Base-by-base conservation (phyloP, 225 moss, liverwort and hornwort species). In the Lunularia cruciata region DNA sequence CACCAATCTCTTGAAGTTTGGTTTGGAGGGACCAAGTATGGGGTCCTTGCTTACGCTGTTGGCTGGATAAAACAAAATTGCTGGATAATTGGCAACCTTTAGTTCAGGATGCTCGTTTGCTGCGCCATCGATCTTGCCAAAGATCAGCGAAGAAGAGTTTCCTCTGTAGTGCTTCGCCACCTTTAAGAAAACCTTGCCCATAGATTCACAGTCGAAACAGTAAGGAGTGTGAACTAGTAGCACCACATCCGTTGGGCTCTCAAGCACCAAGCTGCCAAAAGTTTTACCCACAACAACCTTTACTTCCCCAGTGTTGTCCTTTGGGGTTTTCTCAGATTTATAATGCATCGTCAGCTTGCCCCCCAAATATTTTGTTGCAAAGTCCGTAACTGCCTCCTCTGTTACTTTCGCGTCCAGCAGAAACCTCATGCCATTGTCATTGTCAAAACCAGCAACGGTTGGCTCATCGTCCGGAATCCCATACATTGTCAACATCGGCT, bases 251-350 rank as follows among this genome's bases (percentile, higher is more conserved):
- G 85, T 98, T 3, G 86, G 49, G 46, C 84, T 86, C 57, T 89
- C 87, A 78, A 91, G 79, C 49, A 98, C 96, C 51, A 89, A 68
- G 25, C 76, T 79, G 14, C 85, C 84, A n/a, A 89, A 89, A 13
- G 79, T 92, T 75, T 88, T 98, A 19, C 96, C 92, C 28, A 92
- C 96, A n/a, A 98, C 78, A 26, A 81, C 73, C 79, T 84, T 92
- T 57, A 92, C 84, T 40, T 85, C 76, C 32, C 85, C 89, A 51
- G 73, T 82, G 68, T 85, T 85, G 86, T 83, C 79, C 65, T 67
- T 69, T 47, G 96, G 96, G 74, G 90, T 71, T 39, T 86, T 85
- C 63, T 92, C 85, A 31, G 92, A 92, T 68, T 98, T 98, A 72
- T 73, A 86, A 56, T 89, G 85, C 59, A 71, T 12, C 31, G 83